Base-by-base conservation (phyloP, 2,329 filamentous ascomycete species). In the Magnaporthiopsis incrustans region DNA sequence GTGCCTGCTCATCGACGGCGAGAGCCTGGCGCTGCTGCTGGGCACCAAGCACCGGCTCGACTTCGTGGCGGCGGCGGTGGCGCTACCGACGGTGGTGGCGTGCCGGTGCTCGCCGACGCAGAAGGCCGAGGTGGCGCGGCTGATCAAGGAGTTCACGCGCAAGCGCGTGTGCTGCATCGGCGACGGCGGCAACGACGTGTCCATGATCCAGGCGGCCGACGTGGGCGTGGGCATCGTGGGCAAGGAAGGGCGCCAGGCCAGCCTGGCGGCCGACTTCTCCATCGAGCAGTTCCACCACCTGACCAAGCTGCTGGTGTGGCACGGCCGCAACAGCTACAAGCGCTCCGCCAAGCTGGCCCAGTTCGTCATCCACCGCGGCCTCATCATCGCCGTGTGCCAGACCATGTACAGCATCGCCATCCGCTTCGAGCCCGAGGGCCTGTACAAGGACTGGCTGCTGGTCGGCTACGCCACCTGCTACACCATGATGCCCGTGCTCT, bases 181-280 rank as follows among this genome's bases (percentile, higher is more conserved):
- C 53, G 95, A 99, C 72, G 95, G 95, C 68, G 95, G 96, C 70
- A 99, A 99, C 77, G 96, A 99, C 74, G 95, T 99, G 6, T 94
- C 89, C 69, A 99, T 99, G 95, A 99, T 99, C 69, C 95, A 98
- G 79, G 94, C 95, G 10, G 95, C 96, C 0, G 95, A 99, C 72
- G 93, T 99, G 0, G 96, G 96, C 66, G 94, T 99, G 32, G 95
- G 95, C 66, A 99, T 99, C 67, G 95, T 98, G 0, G 95, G 95
- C 66, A 99, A 99, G 79, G 95, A 99, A 79, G 95, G 95, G 44
- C 87, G 91, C 27, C 95, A 99, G 79, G 95, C 95, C 50, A 95
- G 90, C 72, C 82, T 99, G 60, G 96, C 96, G 0, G 96, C 95
- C 14, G 95, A 99, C 75, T 99, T 99, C 76, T 95, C 90, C 65